A percentile compares a stretch with the other conserved stretches of the same genome.
Evolutionary conservation across 352 stramenopile species (phyloP).

Genomic region (Halophytophthora polymorphica): DNA sequence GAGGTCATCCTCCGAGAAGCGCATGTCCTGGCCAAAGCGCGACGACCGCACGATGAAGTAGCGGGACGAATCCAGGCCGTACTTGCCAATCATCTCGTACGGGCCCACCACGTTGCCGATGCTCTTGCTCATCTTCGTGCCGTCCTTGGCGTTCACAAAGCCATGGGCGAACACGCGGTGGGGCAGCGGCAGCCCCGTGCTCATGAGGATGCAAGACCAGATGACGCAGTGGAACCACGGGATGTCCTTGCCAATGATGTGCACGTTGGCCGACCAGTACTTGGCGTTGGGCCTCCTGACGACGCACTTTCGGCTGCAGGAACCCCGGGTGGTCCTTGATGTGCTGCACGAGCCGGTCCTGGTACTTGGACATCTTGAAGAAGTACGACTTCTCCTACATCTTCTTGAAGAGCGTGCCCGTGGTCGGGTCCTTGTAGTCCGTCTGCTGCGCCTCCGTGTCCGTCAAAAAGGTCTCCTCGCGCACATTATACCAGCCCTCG

Average conservation of each 20-base stretch:
- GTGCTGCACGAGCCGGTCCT: constrained; percentile 93
- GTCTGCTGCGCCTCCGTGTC: constrained; percentile 94
- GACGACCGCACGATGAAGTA: constrained; percentile 91
- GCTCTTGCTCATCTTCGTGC: constrained; percentile 99
- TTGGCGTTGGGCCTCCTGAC: constrained; percentile 79
- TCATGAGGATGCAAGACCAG: constrained; percentile 99
- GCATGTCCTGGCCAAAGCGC: constrained; percentile 96
- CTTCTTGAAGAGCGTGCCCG: constrained; percentile 93
- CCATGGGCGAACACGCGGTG: constrained; percentile 96
- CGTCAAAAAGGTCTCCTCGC: constrained; percentile 98
- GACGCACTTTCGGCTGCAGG: constrained; percentile 94
- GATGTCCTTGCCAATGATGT: constrained; percentile 98
- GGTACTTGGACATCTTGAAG: constrained; percentile 99
- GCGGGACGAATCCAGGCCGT: constrained; percentile 94
- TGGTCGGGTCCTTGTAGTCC: constrained; percentile 94
- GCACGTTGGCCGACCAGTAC: constrained; percentile 82
- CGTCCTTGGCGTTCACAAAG: constrained; percentile 98
- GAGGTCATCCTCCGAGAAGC: constrained; percentile 90
- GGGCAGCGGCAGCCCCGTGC: constrained; percentile 90
- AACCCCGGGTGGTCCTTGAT: constrained; percentile 95
- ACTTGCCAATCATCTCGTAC: constrained; percentile 93
- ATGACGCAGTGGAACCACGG: constrained; percentile 98
- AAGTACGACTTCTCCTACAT: constrained; percentile 99
- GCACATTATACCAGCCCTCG: constrained; percentile 98
- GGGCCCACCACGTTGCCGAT: constrained; percentile 98